phyloP scores from a whole-genome alignment of 73 alveolate species.

The Paramecium primaurelia region DNA sequence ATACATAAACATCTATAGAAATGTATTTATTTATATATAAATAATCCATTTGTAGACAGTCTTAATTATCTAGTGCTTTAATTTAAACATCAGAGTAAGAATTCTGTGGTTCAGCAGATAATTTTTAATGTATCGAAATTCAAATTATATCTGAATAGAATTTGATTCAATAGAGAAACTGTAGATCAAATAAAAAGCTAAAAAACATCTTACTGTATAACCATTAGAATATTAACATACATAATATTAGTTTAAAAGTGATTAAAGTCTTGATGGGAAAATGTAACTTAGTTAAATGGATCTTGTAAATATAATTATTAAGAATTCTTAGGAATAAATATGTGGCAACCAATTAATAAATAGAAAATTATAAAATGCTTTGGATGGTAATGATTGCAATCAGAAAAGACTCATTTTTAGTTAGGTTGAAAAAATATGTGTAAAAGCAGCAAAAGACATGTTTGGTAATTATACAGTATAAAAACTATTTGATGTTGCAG shows the following conservation, averaged over 20 bases:
- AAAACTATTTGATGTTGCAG: constrained; percentile 1
- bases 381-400: not conserved
- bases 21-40: not conserved
- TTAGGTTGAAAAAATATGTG: not conserved
- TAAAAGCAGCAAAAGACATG: constrained; percentile 37
- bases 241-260: not conserved
- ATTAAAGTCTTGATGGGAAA: not conserved
- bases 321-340: not conserved
- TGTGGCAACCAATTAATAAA: not conserved
- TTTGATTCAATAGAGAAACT: not conserved
- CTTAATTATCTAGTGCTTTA: not conserved
- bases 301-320: not conserved
- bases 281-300: not conserved
- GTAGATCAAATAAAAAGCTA: not conserved
- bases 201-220: not conserved
- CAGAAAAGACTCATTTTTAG: not conserved
- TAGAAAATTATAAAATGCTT: constrained; percentile 12
- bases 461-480: constrained; percentile 35
- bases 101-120: not conserved
- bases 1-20: constrained; percentile 35
- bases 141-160: not conserved
- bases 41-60: not conserved
- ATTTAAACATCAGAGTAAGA: not conserved
- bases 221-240: not conserved
- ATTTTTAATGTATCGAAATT: not conserved